Evolutionary conservation across 2,329 filamentous ascomycete genomes (phyloP).

Genomic region (Aspergillus latus): DNA sequence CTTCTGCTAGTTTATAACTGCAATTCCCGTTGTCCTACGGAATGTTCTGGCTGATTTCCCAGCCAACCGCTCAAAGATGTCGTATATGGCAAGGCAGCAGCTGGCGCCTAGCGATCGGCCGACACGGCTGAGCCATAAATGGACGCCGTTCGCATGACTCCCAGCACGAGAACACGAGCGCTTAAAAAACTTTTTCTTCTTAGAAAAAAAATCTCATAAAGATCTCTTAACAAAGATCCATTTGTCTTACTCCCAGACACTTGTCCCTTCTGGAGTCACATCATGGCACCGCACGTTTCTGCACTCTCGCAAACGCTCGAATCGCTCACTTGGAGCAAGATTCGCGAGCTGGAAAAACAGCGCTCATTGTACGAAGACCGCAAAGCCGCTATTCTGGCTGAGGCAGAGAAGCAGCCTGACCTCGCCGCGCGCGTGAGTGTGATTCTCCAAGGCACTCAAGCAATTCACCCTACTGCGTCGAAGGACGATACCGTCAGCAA

Average conservation of each 20-base stretch:
- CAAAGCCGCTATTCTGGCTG: conserved; percentile 19
- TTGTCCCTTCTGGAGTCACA: background rate
- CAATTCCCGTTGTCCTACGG: background rate
- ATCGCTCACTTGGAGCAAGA: conserved; percentile 27
- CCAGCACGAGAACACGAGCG: too few species aligned
- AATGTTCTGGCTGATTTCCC: background rate
- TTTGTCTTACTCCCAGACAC: too few species aligned
- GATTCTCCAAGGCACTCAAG: conserved; percentile 16
- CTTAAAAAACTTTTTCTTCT: too few species aligned
- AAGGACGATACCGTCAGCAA: conserved; percentile 25
- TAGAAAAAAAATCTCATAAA: too few species aligned
- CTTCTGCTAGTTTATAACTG: too few species aligned
- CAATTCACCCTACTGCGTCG: conserved; percentile 16
- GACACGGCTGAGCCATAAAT: background rate
- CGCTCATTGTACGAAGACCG: conserved; percentile 18
- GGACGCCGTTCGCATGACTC: background rate
- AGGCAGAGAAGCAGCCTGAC: conserved; percentile 9
- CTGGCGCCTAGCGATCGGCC: background rate
- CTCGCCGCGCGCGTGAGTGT: conserved; percentile 4
- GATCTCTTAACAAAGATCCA: too few species aligned
- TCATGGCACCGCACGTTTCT: conserved; percentile 10
- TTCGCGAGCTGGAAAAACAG: conserved; percentile 29
- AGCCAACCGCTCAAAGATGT: too few species aligned
- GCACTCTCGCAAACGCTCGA: conserved; percentile 21
- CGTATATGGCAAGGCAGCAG: background rate